phyloP scores from a whole-genome alignment of 2,329 filamentous ascomycete genomes.

The Colletotrichum musae region DNA sequence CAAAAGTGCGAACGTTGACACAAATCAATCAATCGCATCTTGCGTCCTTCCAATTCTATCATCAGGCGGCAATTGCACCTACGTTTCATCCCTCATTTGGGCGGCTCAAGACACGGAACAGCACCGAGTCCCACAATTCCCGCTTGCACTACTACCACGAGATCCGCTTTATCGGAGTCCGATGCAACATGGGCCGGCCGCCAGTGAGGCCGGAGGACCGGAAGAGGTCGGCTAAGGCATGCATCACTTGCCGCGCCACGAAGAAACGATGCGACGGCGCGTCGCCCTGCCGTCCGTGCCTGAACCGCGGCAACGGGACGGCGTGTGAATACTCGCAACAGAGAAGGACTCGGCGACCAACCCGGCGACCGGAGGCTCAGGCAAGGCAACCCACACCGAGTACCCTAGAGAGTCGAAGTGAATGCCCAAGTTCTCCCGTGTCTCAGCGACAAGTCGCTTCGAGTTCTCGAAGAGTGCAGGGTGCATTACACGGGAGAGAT shows the following conservation, averaged over 20 bases:
- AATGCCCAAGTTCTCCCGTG: neutral
- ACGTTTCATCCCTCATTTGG: neutral
- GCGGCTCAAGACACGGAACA: neutral
- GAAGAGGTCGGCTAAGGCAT: conserved; percentile 63
- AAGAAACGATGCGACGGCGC: conserved; percentile 67
- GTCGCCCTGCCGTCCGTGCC: conserved; percentile 55
- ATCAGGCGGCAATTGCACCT: conserved; percentile 21
- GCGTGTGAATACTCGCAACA: conserved; percentile 19
- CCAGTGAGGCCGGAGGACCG: conserved; percentile 65
- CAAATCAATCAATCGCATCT: conserved; percentile 1
- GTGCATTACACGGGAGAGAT: neutral
- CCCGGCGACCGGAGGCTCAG: neutral
- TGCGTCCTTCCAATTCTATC: neutral
- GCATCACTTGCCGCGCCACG: conserved; percentile 61
- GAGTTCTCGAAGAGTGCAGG: neutral
- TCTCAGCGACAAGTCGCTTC: neutral
- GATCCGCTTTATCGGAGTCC: neutral
- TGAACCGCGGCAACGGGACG: conserved; percentile 15
- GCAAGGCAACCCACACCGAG: neutral
- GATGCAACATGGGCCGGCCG: conserved; percentile 63
- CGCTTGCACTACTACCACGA: neutral
- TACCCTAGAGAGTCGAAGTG: neutral
- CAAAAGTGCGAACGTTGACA: neutral
- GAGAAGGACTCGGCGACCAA: neutral
- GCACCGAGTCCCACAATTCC: neutral